phyloP scores from a whole-genome alignment of 176 grass and related monocot species.

The Bromus sterilis region DNA sequence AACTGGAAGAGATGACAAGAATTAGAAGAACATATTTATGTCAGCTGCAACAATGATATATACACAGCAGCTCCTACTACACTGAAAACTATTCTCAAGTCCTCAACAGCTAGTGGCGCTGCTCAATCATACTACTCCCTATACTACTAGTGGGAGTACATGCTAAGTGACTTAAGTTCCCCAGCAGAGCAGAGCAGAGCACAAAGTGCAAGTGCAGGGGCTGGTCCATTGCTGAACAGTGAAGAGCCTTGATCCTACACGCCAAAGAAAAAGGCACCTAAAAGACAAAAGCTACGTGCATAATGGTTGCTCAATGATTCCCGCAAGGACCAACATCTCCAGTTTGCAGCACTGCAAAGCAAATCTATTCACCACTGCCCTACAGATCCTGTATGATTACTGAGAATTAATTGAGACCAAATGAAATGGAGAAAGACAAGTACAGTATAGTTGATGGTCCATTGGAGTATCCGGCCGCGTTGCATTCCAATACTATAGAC shows the following conservation, averaged over 20 bases:
- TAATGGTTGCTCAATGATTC: slow-evolving; percentile 37
- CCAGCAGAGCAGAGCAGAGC: neutral
- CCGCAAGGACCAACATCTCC: slow-evolving; percentile 9
- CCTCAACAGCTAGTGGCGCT: neutral
- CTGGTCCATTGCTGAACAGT: slow-evolving; percentile 28
- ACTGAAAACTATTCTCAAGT: neutral
- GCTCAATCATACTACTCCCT: slow-evolving; percentile 65
- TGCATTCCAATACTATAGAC: neutral
- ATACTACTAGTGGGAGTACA: too few species aligned
- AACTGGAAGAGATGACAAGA: neutral
- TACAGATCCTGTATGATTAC: slow-evolving; percentile 10
- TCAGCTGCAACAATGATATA: neutral
- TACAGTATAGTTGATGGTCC: too few species aligned
- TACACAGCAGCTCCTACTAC: neutral
- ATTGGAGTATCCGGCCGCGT: too few species aligned
- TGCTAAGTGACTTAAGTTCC: neutral
- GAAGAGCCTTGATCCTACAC: slow-evolving; percentile 24
- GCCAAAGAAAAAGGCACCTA: slow-evolving; percentile 32
- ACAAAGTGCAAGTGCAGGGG: slow-evolving; percentile 12
- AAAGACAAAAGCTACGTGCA: slow-evolving; percentile 37
- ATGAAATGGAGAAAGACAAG: neutral
- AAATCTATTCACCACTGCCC: neutral
- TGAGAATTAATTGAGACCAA: neutral
- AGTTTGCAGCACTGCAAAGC: neutral
- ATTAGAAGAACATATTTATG: neutral